Evolutionary conservation across 768 basidiomycete species (phyloP).

Genomic region (Suillus sp.): DNA sequence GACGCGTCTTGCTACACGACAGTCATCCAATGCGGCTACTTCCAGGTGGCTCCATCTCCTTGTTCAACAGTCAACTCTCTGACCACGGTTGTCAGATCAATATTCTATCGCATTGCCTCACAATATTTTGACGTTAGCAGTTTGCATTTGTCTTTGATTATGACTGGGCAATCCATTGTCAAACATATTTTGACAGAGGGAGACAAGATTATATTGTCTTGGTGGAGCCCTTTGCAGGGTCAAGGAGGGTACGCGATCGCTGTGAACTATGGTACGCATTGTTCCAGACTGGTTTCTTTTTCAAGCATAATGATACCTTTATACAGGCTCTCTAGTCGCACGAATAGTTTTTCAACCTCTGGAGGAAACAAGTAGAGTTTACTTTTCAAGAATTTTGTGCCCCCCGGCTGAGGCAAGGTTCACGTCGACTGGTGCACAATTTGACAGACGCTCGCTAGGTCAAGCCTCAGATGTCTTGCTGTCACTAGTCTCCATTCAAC

Average conservation of each 20-base stretch:
- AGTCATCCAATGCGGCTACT: constrained; percentile 2
- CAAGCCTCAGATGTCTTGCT: constrained; percentile 55
- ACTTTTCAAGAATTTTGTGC: constrained; percentile 73
- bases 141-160: constrained; percentile 69
- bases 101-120: constrained; percentile 11
- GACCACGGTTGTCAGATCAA: neutral
- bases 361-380: constrained; percentile 89
- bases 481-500: constrained; percentile 66
- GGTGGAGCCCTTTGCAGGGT: constrained; percentile 79
- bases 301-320: constrained; percentile 4
- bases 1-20: constrained; percentile 25
- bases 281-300: neutral
- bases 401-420: constrained; percentile 17
- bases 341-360: constrained; percentile 94
- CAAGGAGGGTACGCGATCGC: constrained; percentile 97
- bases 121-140: constrained; percentile 48
- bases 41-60: constrained; percentile 21
- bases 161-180: constrained; percentile 86
- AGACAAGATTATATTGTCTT: constrained; percentile 87
- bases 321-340: constrained; percentile 84
- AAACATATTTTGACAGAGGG: constrained; percentile 97
- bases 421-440: constrained; percentile 6
- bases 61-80: neutral
- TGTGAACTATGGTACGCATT: constrained; percentile 82
- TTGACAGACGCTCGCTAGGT: constrained; percentile 21